Conservation (phyloP, 768 basidiomycete genomes). For the Fibroporia radiculosa region DNA sequence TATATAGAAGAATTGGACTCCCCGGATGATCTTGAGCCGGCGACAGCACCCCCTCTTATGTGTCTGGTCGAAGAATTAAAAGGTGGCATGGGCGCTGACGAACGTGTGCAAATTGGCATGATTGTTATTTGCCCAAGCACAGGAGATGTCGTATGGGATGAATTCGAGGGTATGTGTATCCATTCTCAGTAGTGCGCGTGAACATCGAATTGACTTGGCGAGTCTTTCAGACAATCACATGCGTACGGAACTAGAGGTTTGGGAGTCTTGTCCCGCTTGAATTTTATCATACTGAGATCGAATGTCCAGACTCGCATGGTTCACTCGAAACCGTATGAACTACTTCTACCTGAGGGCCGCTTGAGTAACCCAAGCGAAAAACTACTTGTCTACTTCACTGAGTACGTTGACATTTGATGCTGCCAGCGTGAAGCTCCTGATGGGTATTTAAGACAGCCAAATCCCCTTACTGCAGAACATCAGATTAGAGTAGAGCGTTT, state of each 20-base stretch:
- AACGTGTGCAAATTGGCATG: slow-evolving; percentile 52
- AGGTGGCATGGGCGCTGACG: slow-evolving; percentile 35
- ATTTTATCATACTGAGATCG: slow-evolving; percentile 4
- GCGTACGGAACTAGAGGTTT: slow-evolving; percentile 84
- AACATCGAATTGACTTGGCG: no score
- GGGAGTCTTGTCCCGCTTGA: slow-evolving; percentile 8
- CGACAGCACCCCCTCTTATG: slow-evolving; percentile 63
- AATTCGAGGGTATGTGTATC: slow-evolving; percentile 59
- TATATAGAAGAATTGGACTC: slow-evolving; percentile 79
- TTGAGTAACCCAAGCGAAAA: slow-evolving; percentile 68
- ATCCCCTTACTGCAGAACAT: slow-evolving; percentile 15
- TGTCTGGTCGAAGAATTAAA: slow-evolving; percentile 56
- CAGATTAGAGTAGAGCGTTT: slow-evolving; percentile 61
- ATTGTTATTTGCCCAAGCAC: slow-evolving; percentile 79
- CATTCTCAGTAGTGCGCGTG: no score
- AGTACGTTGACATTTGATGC: slow-evolving; percentile 30
- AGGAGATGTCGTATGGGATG: slow-evolving; percentile 91
- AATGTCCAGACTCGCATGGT: slow-evolving; percentile 68
- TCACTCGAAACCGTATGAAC: slow-evolving; percentile 77
- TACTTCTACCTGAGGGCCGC: slow-evolving; percentile 54
- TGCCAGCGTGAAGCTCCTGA: no score
- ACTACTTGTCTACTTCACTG: slow-evolving; percentile 64
- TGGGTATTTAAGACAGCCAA: neutral
- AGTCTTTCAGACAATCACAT: slow-evolving; percentile 74
- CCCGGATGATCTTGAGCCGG: slow-evolving; percentile 44